These are phyloP conservation scores for Aegilops bicornis DNA, from an alignment of 176 grass and related monocot species.

Conservation along the genomic window DNA sequence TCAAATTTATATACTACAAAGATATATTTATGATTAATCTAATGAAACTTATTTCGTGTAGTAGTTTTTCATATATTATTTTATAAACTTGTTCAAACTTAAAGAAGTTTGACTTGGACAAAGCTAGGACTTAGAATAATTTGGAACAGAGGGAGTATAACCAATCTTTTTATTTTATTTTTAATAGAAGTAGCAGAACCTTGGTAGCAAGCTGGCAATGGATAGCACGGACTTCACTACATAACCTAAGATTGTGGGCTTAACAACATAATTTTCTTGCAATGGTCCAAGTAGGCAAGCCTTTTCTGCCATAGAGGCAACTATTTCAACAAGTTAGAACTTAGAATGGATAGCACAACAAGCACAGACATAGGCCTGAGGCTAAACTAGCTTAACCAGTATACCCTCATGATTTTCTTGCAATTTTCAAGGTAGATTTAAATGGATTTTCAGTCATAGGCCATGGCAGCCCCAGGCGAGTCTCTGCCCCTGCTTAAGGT, in stretches of 20 bases:
- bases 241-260: background rate
- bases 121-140: background rate
- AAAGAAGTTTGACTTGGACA: background rate
- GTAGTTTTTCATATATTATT: background rate
- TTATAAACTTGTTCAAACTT: no score
- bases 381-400: background rate
- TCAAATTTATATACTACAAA: background rate
- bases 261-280: background rate
- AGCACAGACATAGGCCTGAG: background rate
- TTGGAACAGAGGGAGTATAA: background rate
- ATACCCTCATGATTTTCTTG: background rate
- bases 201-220: background rate
- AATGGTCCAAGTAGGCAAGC: background rate
- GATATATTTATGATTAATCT: background rate
- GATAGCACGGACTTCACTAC: background rate
- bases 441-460: background rate
- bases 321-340: background rate
- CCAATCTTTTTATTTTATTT: background rate
- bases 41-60: background rate
- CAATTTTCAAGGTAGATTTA: background rate
- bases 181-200: background rate
- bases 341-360: background rate
- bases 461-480: background rate
- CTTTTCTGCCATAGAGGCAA: background rate
- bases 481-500: background rate